Evolutionary conservation across 2,329 filamentous ascomycete genomes (phyloP).

Genomic region (Beauveria asiatica): DNA sequence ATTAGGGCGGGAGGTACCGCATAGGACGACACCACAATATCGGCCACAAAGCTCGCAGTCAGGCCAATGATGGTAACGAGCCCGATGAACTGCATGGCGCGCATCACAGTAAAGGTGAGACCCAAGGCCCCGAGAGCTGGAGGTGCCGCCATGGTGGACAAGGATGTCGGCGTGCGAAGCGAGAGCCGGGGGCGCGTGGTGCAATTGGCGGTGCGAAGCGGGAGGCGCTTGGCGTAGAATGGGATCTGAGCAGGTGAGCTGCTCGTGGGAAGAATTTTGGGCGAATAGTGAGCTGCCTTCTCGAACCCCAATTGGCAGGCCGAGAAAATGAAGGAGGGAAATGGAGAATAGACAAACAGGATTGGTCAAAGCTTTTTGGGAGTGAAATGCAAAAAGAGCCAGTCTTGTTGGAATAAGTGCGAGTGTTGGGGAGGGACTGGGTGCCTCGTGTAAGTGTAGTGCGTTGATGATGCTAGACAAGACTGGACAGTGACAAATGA

Average conservation of each 20-base stretch:
- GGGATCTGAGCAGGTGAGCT: slow-evolving; percentile 25
- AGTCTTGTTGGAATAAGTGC: neutral
- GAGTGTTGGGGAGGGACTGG: neutral
- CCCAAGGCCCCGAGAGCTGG: slow-evolving; percentile 63
- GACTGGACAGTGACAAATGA: slow-evolving; percentile 12
- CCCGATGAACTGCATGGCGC: slow-evolving; percentile 60
- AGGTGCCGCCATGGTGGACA: slow-evolving; percentile 34
- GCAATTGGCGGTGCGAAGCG: slow-evolving; percentile 31
- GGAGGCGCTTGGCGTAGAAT: slow-evolving; percentile 33
- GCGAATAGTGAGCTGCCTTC: slow-evolving; percentile 3
- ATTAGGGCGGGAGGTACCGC: slow-evolving; percentile 65
- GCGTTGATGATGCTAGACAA: neutral
- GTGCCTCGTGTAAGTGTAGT: neutral
- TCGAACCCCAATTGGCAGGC: neutral
- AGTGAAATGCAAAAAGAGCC: neutral
- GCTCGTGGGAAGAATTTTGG: slow-evolving; percentile 27
- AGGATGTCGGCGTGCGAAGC: slow-evolving; percentile 28
- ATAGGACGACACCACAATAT: slow-evolving; percentile 59
- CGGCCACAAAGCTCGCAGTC: slow-evolving; percentile 70
- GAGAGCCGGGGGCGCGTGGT: slow-evolving; percentile 33
- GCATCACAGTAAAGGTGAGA: slow-evolving; percentile 67
- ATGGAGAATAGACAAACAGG: neutral
- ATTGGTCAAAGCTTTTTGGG: neutral
- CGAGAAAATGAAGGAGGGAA: neutral
- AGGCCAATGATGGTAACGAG: slow-evolving; percentile 75